Evolutionary conservation across 148 eudicot genomes (phyloP), one percentile per base, ranked within the genome.

Genomic region (Vaccinium darrowii): DNA sequence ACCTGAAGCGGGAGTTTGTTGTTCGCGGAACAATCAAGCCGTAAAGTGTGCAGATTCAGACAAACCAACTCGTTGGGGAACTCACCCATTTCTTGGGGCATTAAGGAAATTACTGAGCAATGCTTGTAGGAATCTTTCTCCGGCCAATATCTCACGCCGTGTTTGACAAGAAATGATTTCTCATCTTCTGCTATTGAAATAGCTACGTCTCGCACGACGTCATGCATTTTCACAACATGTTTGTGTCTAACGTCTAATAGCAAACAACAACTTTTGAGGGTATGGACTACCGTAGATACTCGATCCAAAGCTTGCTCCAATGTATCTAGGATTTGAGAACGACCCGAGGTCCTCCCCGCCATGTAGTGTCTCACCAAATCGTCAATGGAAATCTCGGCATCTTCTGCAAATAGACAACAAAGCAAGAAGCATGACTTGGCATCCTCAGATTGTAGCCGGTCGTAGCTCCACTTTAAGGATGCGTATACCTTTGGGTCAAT

Each of bases 361-460:
- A 56, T 73, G 30, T 60, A 73, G 62, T 52, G 47, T 30, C 43
- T 57, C 33, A 74, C 50, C 75, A 85, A 72, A 1, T 23, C 25
- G 4, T 57, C 62, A 54, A 85, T 36, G 0, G 7, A 0, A 5
- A 81, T 85, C 14, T 25, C 7, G 33, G 33, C 23, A 58, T 60
- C 84, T 85, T 21, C 67, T 1, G 67, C 10, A 62, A 62, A 62
- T 19, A 62, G 19, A 62, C 67, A 19, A 62, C 67, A 85, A 43
- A 73, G 84, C 16, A 85, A 25, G 60, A 85, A 78, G 18, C 83
- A 56, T 43, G 25, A 53, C 18, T 81, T 73, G 23, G 39, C 79
- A 8, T 77, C 69, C 25, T 65, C 13, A 1, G 18, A 19, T 5
- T 33, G n/a, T 43, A 82, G 7, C 21, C 2, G 52, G 14, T 86